A percentile compares a stretch with the other conserved stretches of the same genome.
Evolutionary conservation across 169 alveolate genomes (phyloP).

Genomic region (Perkinsus chesapeaki): DNA sequence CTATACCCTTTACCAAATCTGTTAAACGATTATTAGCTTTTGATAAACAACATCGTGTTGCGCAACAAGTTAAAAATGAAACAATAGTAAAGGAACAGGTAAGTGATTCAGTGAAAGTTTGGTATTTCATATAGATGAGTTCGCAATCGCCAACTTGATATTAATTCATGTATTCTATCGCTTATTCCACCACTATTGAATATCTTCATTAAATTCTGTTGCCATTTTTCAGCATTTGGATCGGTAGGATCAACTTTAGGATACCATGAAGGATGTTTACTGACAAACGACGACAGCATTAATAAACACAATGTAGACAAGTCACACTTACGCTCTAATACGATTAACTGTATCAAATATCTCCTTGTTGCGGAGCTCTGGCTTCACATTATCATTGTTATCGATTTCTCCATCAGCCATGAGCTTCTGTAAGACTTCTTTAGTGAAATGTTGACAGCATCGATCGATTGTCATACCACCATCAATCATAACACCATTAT

Average conservation of each 20-base stretch:
- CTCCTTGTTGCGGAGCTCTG: not conserved
- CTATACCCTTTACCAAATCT: not conserved
- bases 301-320: not conserved
- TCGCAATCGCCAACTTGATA: not conserved
- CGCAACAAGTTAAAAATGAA: not conserved
- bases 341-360: not conserved
- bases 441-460: not conserved
- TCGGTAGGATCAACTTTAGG: not conserved
- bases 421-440: not conserved
- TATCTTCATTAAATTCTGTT: not conserved
- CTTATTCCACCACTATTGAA: not conserved
- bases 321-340: not conserved
- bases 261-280: not conserved
- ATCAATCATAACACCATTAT: not conserved
- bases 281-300: not conserved
- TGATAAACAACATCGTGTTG: not conserved
- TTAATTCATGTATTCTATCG: not conserved
- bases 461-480: not conserved
- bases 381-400: not conserved
- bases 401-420: not conserved
- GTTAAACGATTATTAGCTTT: no score
- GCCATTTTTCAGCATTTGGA: not conserved
- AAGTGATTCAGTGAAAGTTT: not conserved
- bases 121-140: not conserved
- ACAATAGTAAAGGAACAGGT: not conserved